Evolutionary conservation across 2,329 filamentous ascomycete genomes (phyloP), one percentile per base, ranked within the genome.

Genomic region (Sporothrix phasma): DNA sequence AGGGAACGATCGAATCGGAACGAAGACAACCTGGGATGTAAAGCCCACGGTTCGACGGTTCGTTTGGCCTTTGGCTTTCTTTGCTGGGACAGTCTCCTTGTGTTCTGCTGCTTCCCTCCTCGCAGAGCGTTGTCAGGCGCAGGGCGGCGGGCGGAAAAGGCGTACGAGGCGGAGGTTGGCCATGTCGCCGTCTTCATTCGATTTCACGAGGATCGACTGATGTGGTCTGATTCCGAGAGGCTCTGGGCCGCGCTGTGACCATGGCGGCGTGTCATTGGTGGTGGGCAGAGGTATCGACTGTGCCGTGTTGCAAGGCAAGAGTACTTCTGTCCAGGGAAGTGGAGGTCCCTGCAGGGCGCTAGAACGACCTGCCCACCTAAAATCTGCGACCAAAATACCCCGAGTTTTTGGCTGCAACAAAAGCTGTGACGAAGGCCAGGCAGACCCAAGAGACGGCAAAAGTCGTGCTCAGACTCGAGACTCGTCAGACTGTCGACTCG

Each of bases 161-260:
- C 65, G 64, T 65, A 65, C 66, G 66, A 66, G 66, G 61, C 66
- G 62, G 37, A 49, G 37, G 58, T 51, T 34, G 24, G 47, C 66
- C 66, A 66, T 41, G 64, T 66, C 63, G 65, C 59, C 49, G 65
- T 37, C 54, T 69, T 62, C 61, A 64, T 66, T 67, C 65, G 66
- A 68, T 66, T 67, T 49, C 51, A 49, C 62, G 53, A 58, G 53
- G 67, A 69, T 69, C 68, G 68, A 65, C 68, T 69, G 67, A 69
- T 68, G 66, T 69, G 67, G 68, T 68, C 67, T 69, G 68, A 69
- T 69, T 68, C 64, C 41, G 26, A 24, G n/a, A 34, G 56, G 64
- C 64, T 67, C 66, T 68, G 64, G 68, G 60, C 66, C 64, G 65
- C 63, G 43, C 62, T 66, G 66, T 51, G 59, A 54, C 65, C 43